A percentile compares a stretch with the other conserved stretches of the same genome.
Conservation (phyloP, 306 rosid species). For the Sicyos edulis region DNA sequence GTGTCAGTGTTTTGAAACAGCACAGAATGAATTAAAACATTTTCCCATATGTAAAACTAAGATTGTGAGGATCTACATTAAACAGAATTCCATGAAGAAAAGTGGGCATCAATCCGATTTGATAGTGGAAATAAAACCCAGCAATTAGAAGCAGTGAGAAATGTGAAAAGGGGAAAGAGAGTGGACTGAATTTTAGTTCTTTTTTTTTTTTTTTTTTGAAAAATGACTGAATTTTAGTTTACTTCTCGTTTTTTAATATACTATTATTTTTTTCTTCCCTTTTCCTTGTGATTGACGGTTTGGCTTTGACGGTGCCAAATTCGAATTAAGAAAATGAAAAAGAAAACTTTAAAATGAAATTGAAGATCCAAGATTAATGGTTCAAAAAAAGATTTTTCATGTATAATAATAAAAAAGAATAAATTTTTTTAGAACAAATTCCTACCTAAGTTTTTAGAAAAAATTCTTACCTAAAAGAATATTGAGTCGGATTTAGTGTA, state of each 20-base stretch:
- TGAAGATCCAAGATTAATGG: neutral
- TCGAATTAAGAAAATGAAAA: neutral
- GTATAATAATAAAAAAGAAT: too few relatives aligned
- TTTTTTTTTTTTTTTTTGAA: too few relatives aligned
- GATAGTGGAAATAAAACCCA: neutral
- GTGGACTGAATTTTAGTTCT: neutral
- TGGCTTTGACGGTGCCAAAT: neutral
- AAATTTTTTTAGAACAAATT: too few relatives aligned
- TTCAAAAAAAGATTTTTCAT: too few relatives aligned
- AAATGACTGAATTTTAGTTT: neutral
- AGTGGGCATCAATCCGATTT: neutral
- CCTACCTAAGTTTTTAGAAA: too few relatives aligned
- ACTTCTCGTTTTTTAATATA: neutral
- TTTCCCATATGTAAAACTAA: neutral
- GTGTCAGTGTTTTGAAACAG: neutral
- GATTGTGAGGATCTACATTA: constrained; percentile 5
- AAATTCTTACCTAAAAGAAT: too few relatives aligned
- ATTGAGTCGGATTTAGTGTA: too few relatives aligned
- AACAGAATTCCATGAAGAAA: neutral
- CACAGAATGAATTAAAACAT: neutral
- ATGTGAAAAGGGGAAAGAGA: neutral
- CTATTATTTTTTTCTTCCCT: neutral
- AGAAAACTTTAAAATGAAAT: neutral
- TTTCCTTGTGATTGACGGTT: neutral
- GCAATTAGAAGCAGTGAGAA: neutral